Conservation (phyloP, 768 basidiomycete genomes). For the Lactarius psammicola region DNA sequence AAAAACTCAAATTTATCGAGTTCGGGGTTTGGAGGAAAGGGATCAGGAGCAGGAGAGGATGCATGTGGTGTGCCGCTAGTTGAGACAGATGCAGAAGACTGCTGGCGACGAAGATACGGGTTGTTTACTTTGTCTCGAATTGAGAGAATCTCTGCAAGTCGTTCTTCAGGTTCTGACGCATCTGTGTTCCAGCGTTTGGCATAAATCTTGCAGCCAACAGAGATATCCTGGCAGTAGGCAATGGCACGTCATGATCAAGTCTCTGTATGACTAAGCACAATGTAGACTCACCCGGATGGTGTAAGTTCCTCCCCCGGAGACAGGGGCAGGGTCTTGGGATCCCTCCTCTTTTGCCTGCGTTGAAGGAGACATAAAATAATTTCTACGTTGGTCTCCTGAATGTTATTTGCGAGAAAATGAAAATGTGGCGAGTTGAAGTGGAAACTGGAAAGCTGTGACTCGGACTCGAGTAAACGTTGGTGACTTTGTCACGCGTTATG, state of each 20-base stretch:
- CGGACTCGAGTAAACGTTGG: constrained; percentile 12
- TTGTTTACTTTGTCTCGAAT: constrained; percentile 84
- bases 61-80: constrained; percentile 26
- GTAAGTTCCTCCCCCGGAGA: constrained; percentile 75
- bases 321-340: constrained; percentile 52
- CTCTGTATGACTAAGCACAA: constrained; percentile 28
- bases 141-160: constrained; percentile 93
- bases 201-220: constrained; percentile 94
- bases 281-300: constrained; percentile 61
- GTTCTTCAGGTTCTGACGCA: constrained; percentile 72
- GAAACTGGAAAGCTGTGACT: constrained; percentile 23
- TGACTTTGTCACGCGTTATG: constrained; percentile 13
- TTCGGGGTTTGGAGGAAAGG: constrained; percentile 50
- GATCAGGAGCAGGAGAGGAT: constrained; percentile 42
- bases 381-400: constrained; percentile 3
- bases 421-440: constrained; percentile 5
- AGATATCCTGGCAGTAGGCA: constrained; percentile 59
- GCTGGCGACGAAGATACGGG: constrained; percentile 50
- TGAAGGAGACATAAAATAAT: constrained; percentile 25
- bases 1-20: constrained; percentile 87
- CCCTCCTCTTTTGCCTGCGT: constrained; percentile 38
- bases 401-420: constrained; percentile 2
- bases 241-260: constrained; percentile 27
- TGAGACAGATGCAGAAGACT: constrained; percentile 35
- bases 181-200: constrained; percentile 76